These are phyloP conservation scores for Yamadazyma mexicana DNA, from an alignment of 1,139 yeast genomes.

Conservation along the genomic window DNA sequence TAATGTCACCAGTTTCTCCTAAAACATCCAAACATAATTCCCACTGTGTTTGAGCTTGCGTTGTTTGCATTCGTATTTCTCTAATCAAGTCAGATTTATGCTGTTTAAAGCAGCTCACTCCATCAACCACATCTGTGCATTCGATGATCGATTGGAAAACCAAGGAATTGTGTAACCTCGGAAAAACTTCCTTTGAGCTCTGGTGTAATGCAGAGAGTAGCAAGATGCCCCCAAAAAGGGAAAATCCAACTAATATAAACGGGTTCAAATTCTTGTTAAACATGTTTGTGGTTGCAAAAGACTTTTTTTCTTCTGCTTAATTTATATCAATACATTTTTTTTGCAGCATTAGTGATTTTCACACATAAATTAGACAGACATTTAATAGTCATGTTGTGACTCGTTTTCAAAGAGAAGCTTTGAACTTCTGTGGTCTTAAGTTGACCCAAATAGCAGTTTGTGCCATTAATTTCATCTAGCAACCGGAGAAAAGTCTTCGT, in stretches of 20 bases:
- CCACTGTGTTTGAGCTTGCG: slow-evolving; percentile 9
- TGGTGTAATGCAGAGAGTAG: not conserved
- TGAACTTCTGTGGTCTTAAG: no score
- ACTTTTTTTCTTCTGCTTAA: not conserved
- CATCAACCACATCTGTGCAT: slow-evolving; percentile 20
- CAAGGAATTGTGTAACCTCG: slow-evolving; percentile 4
- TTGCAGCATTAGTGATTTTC: not conserved
- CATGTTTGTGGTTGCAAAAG: slow-evolving; percentile 3
- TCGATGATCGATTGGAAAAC: slow-evolving; percentile 14
- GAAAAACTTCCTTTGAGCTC: not conserved
- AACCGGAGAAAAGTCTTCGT: no score
- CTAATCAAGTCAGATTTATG: slow-evolving; percentile 7
- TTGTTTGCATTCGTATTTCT: slow-evolving; percentile 7
- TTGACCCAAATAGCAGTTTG: no score
- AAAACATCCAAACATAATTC: slow-evolving; percentile 11
- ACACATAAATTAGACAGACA: no score
- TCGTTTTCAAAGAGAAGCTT: no score
- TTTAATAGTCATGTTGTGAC: not conserved
- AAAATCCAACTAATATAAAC: not conserved
- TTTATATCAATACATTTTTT: not conserved
- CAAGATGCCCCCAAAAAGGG: slow-evolving; percentile 1
- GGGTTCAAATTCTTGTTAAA: slow-evolving; percentile 1
- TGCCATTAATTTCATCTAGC: no score
- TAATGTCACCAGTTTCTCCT: slow-evolving; percentile 16
- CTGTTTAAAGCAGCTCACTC: slow-evolving; percentile 14